Evolutionary conservation across 2,329 filamentous ascomycete genomes (phyloP).

Genomic region (Myriosclerotinia scirpicola): DNA sequence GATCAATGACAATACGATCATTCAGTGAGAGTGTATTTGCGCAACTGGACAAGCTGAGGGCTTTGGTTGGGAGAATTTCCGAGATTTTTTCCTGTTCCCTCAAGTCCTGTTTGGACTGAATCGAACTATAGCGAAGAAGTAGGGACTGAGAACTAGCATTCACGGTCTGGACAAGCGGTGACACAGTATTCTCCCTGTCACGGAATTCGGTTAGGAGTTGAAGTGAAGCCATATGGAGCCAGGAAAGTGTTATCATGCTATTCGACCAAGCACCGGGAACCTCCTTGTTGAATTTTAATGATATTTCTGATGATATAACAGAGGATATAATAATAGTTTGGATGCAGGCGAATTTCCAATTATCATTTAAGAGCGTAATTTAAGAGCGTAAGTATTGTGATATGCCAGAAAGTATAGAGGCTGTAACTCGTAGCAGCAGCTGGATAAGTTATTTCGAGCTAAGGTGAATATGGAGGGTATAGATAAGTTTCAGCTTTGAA

Average conservation of each 20-base stretch:
- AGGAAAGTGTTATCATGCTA: neutral
- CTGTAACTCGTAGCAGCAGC: neutral
- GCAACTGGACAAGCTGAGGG: neutral
- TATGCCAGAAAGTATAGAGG: neutral
- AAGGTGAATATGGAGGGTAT: neutral
- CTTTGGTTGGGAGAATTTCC: neutral
- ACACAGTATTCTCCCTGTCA: neutral
- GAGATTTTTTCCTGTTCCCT: neutral
- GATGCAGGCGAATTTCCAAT: neutral
- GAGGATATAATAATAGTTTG: neutral
- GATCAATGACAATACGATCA: slow-evolving; percentile 6
- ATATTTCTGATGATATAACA: neutral
- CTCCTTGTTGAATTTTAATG: neutral
- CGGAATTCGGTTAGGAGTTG: neutral
- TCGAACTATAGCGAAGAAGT: neutral
- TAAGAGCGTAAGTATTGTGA: neutral
- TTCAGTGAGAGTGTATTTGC: neutral
- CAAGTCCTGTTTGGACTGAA: too few relatives aligned
- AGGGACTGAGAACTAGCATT: neutral
- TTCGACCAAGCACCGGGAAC: neutral
- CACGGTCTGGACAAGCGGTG: neutral
- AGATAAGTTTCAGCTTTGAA: neutral
- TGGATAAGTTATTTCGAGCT: neutral
- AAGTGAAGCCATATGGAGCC: neutral
- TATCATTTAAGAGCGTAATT: neutral